Base-by-base conservation (phyloP, 2,329 filamentous ascomycete species). In the Sclerotinia borealis region DNA sequence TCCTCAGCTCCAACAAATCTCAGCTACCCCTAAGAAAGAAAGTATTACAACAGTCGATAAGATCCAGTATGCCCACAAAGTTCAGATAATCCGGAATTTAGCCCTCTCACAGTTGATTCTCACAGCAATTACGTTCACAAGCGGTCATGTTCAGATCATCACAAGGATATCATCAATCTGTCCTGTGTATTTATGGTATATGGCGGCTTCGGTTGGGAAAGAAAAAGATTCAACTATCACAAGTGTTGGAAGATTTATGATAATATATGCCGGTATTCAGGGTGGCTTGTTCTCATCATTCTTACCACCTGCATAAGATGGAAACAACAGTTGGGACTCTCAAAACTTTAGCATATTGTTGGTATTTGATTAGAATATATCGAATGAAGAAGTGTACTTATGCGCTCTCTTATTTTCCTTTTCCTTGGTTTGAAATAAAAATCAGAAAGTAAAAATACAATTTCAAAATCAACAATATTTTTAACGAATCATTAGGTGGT, bases 111-210 rank as follows among this genome's bases (percentile, higher is more conserved):
- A 99, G 75, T 76, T 90, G 1, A 63, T 93, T 4, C 79, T 99
- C 22, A 87, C 89, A 1, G 65, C 84, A 2, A 75, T 93, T 64
- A 90, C 92, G 25, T 76, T 93, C 25, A 91, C 88, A 15, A 91
- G 80, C 67, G 96, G 96, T 73, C 95, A 99, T 73, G 89, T 97
- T 31, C 95, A 99, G 76, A 96, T 99, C 69, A 89, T 98, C 71
- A 96, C 89, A 50, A 85, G 95, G 29, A 82, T 99, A 19, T 89
- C 91, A 1, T 96, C 93, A 0, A 93, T 88, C 0, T 96, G 93
- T 75, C 90, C 92, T 1, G 77, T 95, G 22, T 97, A 92, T 92
- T 95, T 96, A 74, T 88, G 90, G 81, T 91, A 89, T 80, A 74
- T 96, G 45, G 90, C 90, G n/a, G 37, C 43, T 15, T 61, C 61